These are phyloP conservation scores for cucumber (Cucumis sativus) DNA, from an alignment of 306 rosid species.

Conservation along the genomic window Cucumber_9930_V3 NC_026655.2:1702501-1703000, in stretches of 20 bases:
- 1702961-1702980: conserved; percentile 52
- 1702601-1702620: neutral
- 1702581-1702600: neutral
- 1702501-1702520: neutral
- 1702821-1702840: neutral
- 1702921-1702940: conserved; percentile 94
- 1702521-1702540: neutral
- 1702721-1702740: neutral
- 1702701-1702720: neutral
- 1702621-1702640: neutral
- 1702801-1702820: neutral
- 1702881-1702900: conserved; percentile 12
- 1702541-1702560: neutral
- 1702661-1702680: neutral
- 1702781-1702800: neutral
- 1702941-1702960: conserved; percentile 64
- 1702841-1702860: neutral
- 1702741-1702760: neutral
- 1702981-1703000: conserved; percentile 72
- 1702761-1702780: neutral
- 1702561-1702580: neutral
- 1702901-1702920: conserved; percentile 99
- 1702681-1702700: no score
- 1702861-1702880: neutral
- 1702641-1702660: neutral